These are phyloP conservation scores for Quercus parvula DNA, from an alignment of 306 rosid genomes.

Conservation along the genomic window DNA sequence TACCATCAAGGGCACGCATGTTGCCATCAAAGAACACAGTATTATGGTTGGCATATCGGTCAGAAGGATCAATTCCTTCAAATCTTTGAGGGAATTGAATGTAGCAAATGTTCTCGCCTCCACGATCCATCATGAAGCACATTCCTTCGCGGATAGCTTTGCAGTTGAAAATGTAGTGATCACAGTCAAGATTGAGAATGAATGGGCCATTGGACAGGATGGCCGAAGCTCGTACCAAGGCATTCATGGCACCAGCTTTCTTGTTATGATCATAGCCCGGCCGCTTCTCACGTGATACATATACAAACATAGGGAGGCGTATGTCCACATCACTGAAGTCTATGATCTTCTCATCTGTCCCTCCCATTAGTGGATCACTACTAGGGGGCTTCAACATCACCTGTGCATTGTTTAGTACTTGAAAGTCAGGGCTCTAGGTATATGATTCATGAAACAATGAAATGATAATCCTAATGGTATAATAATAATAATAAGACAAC, in stretches of 20 bases:
- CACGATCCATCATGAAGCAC: conserved; percentile 64
- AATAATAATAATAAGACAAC: no score
- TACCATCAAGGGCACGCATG: conserved; percentile 57
- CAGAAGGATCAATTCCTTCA: conserved; percentile 58
- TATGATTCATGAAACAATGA: background rate
- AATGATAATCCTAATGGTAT: background rate
- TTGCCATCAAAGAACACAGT: conserved; percentile 56
- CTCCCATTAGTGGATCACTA: conserved; percentile 39
- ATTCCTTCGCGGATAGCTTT: conserved; percentile 50
- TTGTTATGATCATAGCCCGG: conserved; percentile 57
- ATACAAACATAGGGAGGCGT: conserved; percentile 47
- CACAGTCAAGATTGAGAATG: conserved; percentile 58
- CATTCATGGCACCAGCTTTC: conserved; percentile 62
- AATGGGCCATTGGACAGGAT: conserved; percentile 49
- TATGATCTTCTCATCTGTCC: conserved; percentile 33
- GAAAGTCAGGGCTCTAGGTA: background rate
- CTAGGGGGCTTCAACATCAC: conserved; percentile 53
- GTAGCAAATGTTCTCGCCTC: conserved; percentile 50
- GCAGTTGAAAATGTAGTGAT: conserved; percentile 48
- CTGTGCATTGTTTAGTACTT: conserved; percentile 1
- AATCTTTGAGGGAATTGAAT: conserved; percentile 60
- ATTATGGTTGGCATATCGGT: conserved; percentile 52
- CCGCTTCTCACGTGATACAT: conserved; percentile 48
- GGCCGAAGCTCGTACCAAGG: conserved; percentile 50
- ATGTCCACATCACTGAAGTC: conserved; percentile 41